Conservation (phyloP, 495 filamentous ascomycete species). For the Aspergillus conjunctus region DNA sequence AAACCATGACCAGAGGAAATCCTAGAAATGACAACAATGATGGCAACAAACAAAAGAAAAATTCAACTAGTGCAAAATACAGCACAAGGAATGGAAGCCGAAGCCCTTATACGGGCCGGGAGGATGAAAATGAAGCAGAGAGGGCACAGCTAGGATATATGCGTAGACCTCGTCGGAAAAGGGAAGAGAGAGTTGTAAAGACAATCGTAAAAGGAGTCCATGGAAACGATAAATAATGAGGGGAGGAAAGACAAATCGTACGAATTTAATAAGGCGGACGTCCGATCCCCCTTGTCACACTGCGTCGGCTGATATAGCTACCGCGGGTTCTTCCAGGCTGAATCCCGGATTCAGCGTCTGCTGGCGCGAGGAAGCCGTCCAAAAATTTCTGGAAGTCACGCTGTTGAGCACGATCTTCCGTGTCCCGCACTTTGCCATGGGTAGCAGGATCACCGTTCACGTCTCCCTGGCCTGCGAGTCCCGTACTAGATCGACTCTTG, state of each 20-base stretch:
- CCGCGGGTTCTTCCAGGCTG: slow-evolving; percentile 18
- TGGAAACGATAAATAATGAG: slow-evolving; percentile 13
- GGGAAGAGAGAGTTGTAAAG: slow-evolving; percentile 2
- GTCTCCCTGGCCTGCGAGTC: slow-evolving; percentile 35
- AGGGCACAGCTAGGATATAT: slow-evolving; percentile 9
- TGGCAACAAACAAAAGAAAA: slow-evolving; percentile 6
- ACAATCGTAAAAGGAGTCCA: not conserved
- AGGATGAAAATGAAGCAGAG: not conserved
- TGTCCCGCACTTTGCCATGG: slow-evolving; percentile 7
- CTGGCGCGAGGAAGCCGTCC: slow-evolving; percentile 42
- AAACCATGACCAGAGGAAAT: slow-evolving; percentile 11
- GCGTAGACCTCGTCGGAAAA: slow-evolving; percentile 10
- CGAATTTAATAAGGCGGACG: slow-evolving; percentile 45
- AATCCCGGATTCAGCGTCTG: slow-evolving; percentile 15
- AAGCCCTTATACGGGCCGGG: not conserved
- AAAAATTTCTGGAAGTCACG: slow-evolving; percentile 42
- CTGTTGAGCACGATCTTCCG: slow-evolving; percentile 26
- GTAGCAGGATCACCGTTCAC: slow-evolving; percentile 13
- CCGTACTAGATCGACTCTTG: slow-evolving; percentile 44
- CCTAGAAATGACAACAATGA: not conserved
- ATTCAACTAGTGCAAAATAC: slow-evolving; percentile 9
- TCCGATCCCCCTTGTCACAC: slow-evolving; percentile 38
- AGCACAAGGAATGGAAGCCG: slow-evolving; percentile 19
- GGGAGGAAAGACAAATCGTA: slow-evolving; percentile 6
- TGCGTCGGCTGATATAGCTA: slow-evolving; percentile 28